Evolutionary conservation across 345 rosid species (phyloP).

Genomic region (Eucalyptus polyanthemos): DNA sequence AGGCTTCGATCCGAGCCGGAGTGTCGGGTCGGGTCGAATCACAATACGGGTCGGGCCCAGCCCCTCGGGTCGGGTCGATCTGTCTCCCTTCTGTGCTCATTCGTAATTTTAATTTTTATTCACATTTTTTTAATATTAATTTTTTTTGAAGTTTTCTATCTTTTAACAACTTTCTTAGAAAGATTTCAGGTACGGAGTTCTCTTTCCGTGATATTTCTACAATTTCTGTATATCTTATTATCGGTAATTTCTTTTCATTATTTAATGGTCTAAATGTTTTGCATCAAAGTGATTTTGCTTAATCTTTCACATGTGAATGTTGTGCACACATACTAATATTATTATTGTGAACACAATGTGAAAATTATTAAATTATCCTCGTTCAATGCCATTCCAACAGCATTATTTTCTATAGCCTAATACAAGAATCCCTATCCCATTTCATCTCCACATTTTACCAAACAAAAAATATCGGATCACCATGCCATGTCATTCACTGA

Average conservation of each 20-base stretch:
- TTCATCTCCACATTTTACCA: no score
- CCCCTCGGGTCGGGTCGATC: no score
- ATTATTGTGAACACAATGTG: neutral
- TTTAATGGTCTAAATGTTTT: neutral
- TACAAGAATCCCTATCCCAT: neutral
- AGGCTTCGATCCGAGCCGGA: neutral
- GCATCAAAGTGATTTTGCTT: neutral
- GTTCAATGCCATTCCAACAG: fast-evolving
- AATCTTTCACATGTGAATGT: neutral
- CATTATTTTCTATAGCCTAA: neutral
- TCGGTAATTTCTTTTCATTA: fast-evolving
- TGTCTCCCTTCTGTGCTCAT: no score
- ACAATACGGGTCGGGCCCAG: no score
- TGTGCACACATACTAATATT: neutral
- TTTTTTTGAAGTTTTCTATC: neutral
- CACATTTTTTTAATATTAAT: neutral
- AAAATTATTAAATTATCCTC: neutral
- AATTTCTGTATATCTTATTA: neutral
- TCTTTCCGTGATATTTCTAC: neutral
- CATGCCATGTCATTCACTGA: neutral
- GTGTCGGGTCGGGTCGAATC: neutral
- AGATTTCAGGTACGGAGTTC: neutral
- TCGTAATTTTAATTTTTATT: no score
- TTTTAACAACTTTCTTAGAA: neutral
- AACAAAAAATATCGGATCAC: fast-evolving